These are phyloP conservation scores for Barnettozyma siamensis DNA, from an alignment of 805 yeast genomes.

Conservation along the genomic window DNA sequence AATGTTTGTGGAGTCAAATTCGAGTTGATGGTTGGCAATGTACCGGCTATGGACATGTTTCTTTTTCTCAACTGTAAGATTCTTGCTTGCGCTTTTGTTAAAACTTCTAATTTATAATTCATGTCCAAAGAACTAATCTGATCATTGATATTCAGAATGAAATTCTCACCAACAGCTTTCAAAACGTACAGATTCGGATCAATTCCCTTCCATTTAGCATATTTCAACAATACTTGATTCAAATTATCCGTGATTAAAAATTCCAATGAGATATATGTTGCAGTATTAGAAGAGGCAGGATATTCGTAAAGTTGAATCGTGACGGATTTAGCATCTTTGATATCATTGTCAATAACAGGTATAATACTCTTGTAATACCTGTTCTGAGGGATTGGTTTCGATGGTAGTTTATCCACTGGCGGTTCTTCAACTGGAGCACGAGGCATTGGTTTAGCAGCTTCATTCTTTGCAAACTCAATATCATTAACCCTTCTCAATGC, in stretches of 20 bases:
- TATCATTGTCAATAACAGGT: conserved; percentile 20
- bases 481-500: conserved; percentile 61
- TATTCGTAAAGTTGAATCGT: conserved; percentile 29
- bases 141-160: conserved; percentile 31
- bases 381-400: conserved; percentile 19
- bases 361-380: conserved; percentile 35
- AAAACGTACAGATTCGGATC: conserved; percentile 32
- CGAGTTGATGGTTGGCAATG: conserved; percentile 24
- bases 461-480: conserved; percentile 41
- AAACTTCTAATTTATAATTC: conserved; percentile 34
- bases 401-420: conserved; percentile 7
- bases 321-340: conserved; percentile 24
- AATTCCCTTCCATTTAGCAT: conserved; percentile 29
- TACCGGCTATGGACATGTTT: conserved; percentile 13
- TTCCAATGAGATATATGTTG: conserved; percentile 24
- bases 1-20: conserved; percentile 26
- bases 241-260: conserved; percentile 30
- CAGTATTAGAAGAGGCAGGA: conserved; percentile 28
- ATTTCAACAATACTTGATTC: conserved; percentile 32
- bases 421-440: conserved; percentile 3
- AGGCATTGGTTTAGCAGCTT: conserved; percentile 49
- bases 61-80: conserved; percentile 28
- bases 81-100: conserved; percentile 38
- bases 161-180: conserved; percentile 29
- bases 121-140: conserved; percentile 38